phyloP scores from a whole-genome alignment of 192 early-diverging fungal species.

The Rhizoclosmatium sp. region DNA sequence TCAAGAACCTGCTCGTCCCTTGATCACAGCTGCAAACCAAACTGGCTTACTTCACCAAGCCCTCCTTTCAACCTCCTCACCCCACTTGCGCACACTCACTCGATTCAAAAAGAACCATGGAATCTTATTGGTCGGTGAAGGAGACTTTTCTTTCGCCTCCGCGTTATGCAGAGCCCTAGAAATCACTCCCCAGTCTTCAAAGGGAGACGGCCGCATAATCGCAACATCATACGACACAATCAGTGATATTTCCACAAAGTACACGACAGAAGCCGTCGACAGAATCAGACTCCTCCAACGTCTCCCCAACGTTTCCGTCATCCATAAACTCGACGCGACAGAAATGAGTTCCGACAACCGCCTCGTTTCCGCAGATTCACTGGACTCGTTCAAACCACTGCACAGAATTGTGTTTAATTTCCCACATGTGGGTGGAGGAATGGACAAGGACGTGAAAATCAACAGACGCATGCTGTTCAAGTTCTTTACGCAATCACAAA shows the following conservation, averaged over 20 bases:
- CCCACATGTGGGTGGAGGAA: slow-evolving; percentile 51
- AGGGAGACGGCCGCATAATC: slow-evolving; percentile 5
- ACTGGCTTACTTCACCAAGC: slow-evolving; percentile 40
- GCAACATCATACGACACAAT: slow-evolving; percentile 32
- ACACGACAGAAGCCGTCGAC: slow-evolving; percentile 4
- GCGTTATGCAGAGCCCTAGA: slow-evolving; percentile 42
- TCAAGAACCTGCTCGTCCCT: neutral
- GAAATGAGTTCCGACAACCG: slow-evolving; percentile 21
- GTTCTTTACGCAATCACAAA: slow-evolving; percentile 38
- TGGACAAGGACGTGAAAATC: slow-evolving; percentile 34
- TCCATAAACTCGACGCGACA: slow-evolving; percentile 44
- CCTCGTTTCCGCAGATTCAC: slow-evolving; percentile 1
- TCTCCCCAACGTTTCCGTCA: slow-evolving; percentile 20
- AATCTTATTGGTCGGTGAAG: slow-evolving; percentile 57
- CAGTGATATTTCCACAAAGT: slow-evolving; percentile 17
- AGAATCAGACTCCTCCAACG: slow-evolving; percentile 2
- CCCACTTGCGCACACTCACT: slow-evolving; percentile 27
- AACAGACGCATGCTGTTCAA: slow-evolving; percentile 42
- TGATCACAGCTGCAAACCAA: neutral
- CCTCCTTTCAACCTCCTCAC: slow-evolving; percentile 24
- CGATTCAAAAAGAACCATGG: slow-evolving; percentile 34
- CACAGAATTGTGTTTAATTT: slow-evolving; percentile 54
- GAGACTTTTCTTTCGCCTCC: slow-evolving; percentile 52
- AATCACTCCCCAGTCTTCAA: slow-evolving; percentile 7
- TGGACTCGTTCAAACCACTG: neutral